Conservation (phyloP, 805 yeast genomes). For the Candida andamanensis region DNA sequence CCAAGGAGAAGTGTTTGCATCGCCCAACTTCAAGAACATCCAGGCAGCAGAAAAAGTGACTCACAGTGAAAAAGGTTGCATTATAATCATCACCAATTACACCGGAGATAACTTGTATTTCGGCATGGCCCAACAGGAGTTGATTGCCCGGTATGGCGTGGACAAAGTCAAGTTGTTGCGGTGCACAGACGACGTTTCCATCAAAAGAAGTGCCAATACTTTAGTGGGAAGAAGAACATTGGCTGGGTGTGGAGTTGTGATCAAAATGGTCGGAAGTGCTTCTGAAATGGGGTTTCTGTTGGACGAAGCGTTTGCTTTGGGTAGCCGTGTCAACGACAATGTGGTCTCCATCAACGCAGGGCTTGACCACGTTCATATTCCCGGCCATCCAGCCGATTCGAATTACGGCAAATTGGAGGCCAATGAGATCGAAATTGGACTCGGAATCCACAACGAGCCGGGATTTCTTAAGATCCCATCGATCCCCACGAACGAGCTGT, state of each 20-base stretch:
- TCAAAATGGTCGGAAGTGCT: conserved; percentile 29
- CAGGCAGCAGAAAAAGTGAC: conserved; percentile 32
- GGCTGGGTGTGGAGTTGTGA: conserved; percentile 26
- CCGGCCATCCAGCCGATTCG: conserved; percentile 23
- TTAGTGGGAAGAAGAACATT: conserved; percentile 34
- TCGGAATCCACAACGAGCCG: conserved; percentile 39
- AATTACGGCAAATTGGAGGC: conserved; percentile 20
- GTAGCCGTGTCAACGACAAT: conserved; percentile 18
- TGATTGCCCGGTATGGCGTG: conserved; percentile 24
- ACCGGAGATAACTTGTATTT: conserved; percentile 37
- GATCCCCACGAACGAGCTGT: conserved; percentile 28
- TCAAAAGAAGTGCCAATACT: conserved; percentile 22
- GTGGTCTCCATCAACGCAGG: conserved; percentile 34
- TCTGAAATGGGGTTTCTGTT: conserved; percentile 10
- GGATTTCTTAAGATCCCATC: conserved; percentile 25
- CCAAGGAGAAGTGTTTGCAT: conserved; percentile 40
- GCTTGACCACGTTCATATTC: conserved; percentile 33
- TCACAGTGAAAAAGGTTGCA: conserved; percentile 30
- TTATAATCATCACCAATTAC: conserved; percentile 32
- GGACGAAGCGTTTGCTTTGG: conserved; percentile 19
- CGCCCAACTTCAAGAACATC: conserved; percentile 34
- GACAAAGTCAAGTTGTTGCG: conserved; percentile 25
- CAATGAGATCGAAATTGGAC: conserved; percentile 29
- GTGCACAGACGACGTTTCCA: conserved; percentile 33
- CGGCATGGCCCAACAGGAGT: conserved; percentile 36